A percentile compares a stretch with the other conserved stretches of the same genome.
These are phyloP conservation scores for Kurtzmaniella quercitrusa DNA, from an alignment of 1,139 yeast species.

Conservation along the genomic window DNA sequence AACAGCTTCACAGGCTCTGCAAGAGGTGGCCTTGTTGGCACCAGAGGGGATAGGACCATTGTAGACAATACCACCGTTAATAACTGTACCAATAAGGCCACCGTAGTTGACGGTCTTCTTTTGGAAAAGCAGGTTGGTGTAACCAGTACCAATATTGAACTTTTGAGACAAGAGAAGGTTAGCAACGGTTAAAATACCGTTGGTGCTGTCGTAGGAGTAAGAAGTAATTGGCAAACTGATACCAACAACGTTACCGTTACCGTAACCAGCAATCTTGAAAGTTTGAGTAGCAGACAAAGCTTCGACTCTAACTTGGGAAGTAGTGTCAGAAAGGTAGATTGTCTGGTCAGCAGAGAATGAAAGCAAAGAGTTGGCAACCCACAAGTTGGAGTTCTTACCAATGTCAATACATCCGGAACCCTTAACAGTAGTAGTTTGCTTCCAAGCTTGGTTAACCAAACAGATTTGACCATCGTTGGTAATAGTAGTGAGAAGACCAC, in stretches of 20 bases:
- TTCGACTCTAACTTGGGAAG: conserved; percentile 15
- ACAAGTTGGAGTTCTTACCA: conserved; percentile 13
- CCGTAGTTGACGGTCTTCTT: not conserved
- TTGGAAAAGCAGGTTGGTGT: conserved; percentile 6
- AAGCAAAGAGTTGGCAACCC: conserved; percentile 13
- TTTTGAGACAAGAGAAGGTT: conserved; percentile 8
- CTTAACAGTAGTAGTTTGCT: conserved; percentile 13
- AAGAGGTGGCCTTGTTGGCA: conserved; percentile 1
- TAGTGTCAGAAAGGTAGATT: conserved; percentile 13
- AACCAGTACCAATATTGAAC: conserved; percentile 20
- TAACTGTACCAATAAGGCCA: not conserved
- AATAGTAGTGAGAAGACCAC: conserved; percentile 11
- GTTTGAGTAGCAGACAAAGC: conserved; percentile 14
- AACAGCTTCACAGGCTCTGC: conserved; percentile 2
- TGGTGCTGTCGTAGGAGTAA: conserved; percentile 9
- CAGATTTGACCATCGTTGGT: conserved; percentile 19
- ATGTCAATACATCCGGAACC: conserved; percentile 21
- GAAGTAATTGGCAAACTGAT: conserved; percentile 13
- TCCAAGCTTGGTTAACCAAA: conserved; percentile 15
- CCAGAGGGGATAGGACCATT: conserved; percentile 3
- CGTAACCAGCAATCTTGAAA: conserved; percentile 26
- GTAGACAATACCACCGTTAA: conserved; percentile 4
- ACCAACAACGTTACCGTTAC: conserved; percentile 25
- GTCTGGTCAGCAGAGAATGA: conserved; percentile 13
- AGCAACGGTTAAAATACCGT: conserved; percentile 14